Evolutionary conservation across 345 rosid species (phyloP), one percentile per base, ranked within the genome.

Genomic region (Salix caprea): DNA sequence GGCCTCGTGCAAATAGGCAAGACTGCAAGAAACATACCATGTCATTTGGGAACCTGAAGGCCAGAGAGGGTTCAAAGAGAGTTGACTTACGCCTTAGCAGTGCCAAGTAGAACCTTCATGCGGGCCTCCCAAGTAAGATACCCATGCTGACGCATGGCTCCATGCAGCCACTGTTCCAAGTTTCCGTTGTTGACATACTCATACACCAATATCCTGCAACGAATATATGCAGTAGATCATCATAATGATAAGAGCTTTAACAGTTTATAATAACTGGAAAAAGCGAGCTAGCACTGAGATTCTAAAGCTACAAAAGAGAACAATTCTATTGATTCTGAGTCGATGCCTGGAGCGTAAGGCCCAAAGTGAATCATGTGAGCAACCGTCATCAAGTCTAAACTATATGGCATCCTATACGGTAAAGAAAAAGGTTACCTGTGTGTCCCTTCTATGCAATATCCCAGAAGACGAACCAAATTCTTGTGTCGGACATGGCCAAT

Each of bases 1-100:
- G 65, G 99, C 98, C 87, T 96, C 99, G 50, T 96, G 99, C 85
- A 96, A 87, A 77, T 94, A 96, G 24, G 98, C 95, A 65, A 96
- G 97, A 81, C 99, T 96, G 92, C 91, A 89, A 72, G 74, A 75
- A 62, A 46, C 10, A 21, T 46, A 24, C 15, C 36, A 23, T 11
- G 64, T 71, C 40, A 19, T 50, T 78, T 39, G 24, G 65, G 77
- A 75, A 71, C 66, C 8, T 39, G 40, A 81, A 65, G 7, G 62
- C 65, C 34, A 6, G 74, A 54, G 80, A 76, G 37, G 28, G 36
- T 67, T 11, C 46, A 44, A 74, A 42, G 60, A 16, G 13, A 73
- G 70, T 46, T n/a, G 54, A 82, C 91, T 84, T 89, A 91, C 97
- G 97, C 97, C 86, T 89, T 91, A 73, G 97, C 97, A 30, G 97